Conservation (phyloP, 768 basidiomycete species). For the Naganishia kalamii region DNA sequence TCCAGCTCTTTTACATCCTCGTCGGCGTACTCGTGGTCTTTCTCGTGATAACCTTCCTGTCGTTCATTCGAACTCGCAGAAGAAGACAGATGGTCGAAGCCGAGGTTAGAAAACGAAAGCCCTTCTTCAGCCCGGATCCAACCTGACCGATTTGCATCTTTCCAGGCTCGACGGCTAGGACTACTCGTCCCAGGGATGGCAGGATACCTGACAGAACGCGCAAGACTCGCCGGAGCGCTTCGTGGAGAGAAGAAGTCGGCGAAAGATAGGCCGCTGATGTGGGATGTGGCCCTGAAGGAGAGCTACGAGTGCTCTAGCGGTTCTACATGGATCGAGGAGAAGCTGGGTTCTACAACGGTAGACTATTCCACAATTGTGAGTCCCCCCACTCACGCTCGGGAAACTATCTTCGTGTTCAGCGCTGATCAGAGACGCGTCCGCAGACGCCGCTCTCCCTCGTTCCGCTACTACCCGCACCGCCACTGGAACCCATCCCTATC, state of each 20-base stretch:
- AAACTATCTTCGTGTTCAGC: not conserved
- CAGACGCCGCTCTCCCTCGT: conserved; percentile 11
- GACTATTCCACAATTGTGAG: not conserved
- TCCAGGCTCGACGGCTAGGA: conserved; percentile 17
- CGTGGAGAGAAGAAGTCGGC: not conserved
- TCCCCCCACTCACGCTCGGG: not conserved
- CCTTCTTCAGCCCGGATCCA: not conserved
- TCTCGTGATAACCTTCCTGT: conserved; percentile 14
- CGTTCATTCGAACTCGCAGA: conserved; percentile 15
- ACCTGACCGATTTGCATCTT: not conserved
- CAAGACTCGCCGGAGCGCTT: conserved; percentile 5
- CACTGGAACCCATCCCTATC: conserved; percentile 12
- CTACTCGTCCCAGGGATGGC: conserved; percentile 24
- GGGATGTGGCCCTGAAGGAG: conserved; percentile 16
- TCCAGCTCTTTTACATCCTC: conserved; percentile 25
- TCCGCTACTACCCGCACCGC: not conserved
- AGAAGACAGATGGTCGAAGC: conserved; percentile 8
- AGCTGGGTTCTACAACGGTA: not conserved
- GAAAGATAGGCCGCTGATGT: conserved; percentile 12
- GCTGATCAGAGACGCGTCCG: no score
- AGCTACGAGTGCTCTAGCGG: not conserved
- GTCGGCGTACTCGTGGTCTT: conserved; percentile 20
- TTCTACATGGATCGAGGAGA: not conserved
- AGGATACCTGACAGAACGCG: conserved; percentile 20
- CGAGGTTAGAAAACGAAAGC: not conserved